A percentile compares a stretch with the other conserved stretches of the same genome.
Conservation (phyloP, 2,329 filamentous ascomycete genomes). For the Fusarium nodosum region DNA sequence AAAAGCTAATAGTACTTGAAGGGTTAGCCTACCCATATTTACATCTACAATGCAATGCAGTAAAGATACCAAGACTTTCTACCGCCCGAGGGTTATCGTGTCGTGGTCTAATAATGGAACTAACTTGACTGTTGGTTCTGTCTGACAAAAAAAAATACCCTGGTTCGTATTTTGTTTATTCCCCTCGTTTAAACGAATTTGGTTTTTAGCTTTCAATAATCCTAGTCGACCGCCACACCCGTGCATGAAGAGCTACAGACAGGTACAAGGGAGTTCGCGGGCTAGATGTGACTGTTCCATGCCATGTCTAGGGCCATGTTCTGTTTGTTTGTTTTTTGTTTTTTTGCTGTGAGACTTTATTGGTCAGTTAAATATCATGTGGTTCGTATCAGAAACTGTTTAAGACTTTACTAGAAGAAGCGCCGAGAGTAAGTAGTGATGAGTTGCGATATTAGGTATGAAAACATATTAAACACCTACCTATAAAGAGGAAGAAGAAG, state of each 20-base stretch:
- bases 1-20: neutral
- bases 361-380: neutral
- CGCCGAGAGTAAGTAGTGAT: neutral
- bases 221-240: conserved; percentile 22
- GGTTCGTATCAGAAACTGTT: no score
- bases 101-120: neutral
- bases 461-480: neutral
- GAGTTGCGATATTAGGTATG: neutral
- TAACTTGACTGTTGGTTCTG: neutral
- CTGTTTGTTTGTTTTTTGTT: no score
- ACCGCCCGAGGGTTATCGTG: neutral
- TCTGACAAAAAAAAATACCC: neutral
- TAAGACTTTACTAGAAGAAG: neutral
- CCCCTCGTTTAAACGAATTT: neutral
- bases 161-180: neutral
- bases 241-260: conserved; percentile 1
- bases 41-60: neutral
- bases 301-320: neutral
- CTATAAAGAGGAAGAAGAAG: neutral
- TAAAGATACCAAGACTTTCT: conserved; percentile 19
- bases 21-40: neutral
- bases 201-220: neutral
- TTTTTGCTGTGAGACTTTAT: neutral
- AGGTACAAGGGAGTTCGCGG: conserved; percentile 4
- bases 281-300: neutral